Evolutionary conservation across 1,139 yeast genomes (phyloP), one percentile per base, ranked within the genome.

Genomic region (Williopsis jadinii): DNA sequence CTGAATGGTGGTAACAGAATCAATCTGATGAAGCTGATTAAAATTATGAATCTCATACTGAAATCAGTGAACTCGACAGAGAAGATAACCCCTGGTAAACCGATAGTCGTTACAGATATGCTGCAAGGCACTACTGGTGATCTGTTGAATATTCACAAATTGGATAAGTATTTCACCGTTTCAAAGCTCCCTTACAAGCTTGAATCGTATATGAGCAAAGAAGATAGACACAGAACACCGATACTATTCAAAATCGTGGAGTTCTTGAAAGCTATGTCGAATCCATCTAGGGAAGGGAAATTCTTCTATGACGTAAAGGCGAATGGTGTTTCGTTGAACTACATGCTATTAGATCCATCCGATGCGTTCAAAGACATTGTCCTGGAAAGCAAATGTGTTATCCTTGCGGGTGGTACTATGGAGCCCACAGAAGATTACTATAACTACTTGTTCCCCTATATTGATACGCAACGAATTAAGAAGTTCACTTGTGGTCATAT

Each of bases 401-500:
- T 90, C 3, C 60, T 90, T 6, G 95, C 96, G 10, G 98, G 98
- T 31, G 98, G 98, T 13, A 90, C 98, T 0, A 88, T 90, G 97
- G 95, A 87, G 56, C 98, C 98, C 0, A 70, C 81, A 44, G 60
- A 70, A 12, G 97, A 90, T 50, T 84, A 82, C 54, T 62, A 71
- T 9, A 69, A 76, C 28, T 75, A 73, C 48, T 63, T 90, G 32
- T 78, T 88, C 41, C 95, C 96, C 0, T 72, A 74, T 37, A 45
- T 81, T 6, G 54, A 70, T 2, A 50, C 66, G 0, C 45, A 57
- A 0, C 54, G 70, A 38, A 70, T 86, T 9, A 65, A 68, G 24
- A 69, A 66, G 30, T 85, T 86, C 54, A 70, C 80, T 5, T 90
- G 96, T 66, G 87, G 86, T 33, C 98, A 90, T 63, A 77, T 90